These are phyloP conservation scores for Aspergillus phoenicis DNA, from an alignment of 2,329 filamentous ascomycete species.

Conservation along the genomic window DNA sequence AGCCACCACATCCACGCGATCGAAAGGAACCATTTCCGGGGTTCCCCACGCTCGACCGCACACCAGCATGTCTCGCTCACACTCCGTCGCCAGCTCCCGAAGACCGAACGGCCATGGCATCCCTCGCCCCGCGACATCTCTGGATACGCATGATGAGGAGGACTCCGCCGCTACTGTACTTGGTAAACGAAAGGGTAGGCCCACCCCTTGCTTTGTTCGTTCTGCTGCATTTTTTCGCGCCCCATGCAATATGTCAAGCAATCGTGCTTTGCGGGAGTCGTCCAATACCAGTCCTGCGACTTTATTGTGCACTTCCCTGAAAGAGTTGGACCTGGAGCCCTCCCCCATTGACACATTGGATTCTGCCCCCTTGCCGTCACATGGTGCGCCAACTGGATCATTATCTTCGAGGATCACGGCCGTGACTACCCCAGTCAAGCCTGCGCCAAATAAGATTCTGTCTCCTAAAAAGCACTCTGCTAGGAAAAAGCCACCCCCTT, in stretches of 20 bases:
- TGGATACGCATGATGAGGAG: constrained; percentile 46
- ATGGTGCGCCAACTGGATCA: constrained; percentile 18
- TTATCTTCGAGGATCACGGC: constrained; percentile 22
- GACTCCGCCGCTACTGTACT: constrained; percentile 37
- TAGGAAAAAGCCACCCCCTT: constrained; percentile 33
- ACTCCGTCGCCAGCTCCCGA: constrained; percentile 55
- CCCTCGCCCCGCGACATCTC: constrained; percentile 45
- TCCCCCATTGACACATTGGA: constrained; percentile 17
- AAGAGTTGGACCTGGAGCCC: constrained; percentile 11
- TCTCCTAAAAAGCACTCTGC: constrained; percentile 40
- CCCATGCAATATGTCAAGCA: constrained; percentile 17
- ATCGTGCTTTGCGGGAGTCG: neutral
- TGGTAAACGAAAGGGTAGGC: constrained; percentile 58
- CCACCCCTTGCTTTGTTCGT: constrained; percentile 37
- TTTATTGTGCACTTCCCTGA: constrained; percentile 12
- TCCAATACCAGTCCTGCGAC: neutral
- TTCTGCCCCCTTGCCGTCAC: constrained; percentile 10
- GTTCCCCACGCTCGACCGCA: constrained; percentile 52
- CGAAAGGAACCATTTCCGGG: constrained; percentile 56
- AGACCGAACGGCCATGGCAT: constrained; percentile 50
- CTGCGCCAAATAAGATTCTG: constrained; percentile 27
- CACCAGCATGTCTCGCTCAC: constrained; percentile 50
- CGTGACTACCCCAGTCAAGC: constrained; percentile 42
- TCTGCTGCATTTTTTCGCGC: constrained; percentile 22
- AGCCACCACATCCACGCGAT: constrained; percentile 48